Evolutionary conservation across 805 yeast genomes (phyloP).

Genomic region (Suhomyces sp.): DNA sequence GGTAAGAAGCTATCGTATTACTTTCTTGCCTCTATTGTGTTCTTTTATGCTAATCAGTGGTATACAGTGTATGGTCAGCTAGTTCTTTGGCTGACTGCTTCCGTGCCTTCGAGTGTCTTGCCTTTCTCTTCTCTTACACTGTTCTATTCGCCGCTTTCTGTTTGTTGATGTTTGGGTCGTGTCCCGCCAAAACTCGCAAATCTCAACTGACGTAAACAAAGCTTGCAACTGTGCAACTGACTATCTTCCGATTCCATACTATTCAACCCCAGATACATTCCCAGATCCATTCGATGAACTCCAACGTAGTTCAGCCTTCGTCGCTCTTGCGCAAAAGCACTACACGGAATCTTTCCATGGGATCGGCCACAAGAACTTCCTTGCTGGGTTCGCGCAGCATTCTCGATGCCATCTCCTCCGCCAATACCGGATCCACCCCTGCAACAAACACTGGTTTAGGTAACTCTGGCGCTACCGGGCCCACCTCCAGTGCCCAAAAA

Average conservation of each 20-base stretch:
- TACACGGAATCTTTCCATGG: slow-evolving; percentile 20
- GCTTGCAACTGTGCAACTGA: neutral
- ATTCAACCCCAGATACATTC: no score
- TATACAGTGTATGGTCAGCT: neutral
- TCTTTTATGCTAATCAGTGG: neutral
- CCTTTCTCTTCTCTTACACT: neutral
- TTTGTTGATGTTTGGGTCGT: slow-evolving; percentile 7
- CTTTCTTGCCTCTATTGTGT: neutral
- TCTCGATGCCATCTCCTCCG: slow-evolving; percentile 12
- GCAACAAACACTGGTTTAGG: slow-evolving; percentile 19
- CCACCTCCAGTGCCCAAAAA: slow-evolving; percentile 3
- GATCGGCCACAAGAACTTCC: slow-evolving; percentile 20
- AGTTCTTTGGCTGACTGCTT: neutral
- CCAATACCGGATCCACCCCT: slow-evolving; percentile 22
- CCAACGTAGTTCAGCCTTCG: slow-evolving; percentile 7
- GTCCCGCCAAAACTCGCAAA: slow-evolving; percentile 2
- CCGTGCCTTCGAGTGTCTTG: neutral
- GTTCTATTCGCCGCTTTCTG: neutral
- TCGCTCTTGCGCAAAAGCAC: slow-evolving; percentile 13
- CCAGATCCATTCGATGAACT: no score
- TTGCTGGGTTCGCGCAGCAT: slow-evolving; percentile 17
- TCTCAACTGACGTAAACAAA: neutral
- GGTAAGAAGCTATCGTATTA: neutral
- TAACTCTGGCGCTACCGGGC: slow-evolving; percentile 5
- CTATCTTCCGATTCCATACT: no score